These are phyloP conservation scores for Cadophora gregata DNA, from an alignment of 2,329 filamentous ascomycete species.

Conservation along the genomic window DNA sequence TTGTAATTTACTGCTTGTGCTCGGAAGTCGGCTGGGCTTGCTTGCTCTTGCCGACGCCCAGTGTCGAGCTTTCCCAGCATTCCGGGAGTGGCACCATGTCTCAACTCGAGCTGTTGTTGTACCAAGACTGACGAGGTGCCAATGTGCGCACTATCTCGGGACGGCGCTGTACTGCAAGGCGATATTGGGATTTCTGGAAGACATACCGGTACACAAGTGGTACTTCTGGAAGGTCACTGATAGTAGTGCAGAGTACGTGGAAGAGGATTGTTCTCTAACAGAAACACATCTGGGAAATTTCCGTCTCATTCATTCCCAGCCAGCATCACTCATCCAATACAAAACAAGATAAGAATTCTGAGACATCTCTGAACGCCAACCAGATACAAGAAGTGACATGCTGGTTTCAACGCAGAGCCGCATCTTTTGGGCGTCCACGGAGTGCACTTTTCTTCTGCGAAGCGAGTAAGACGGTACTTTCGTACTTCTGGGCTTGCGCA, in stretches of 20 bases:
- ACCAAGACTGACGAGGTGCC: not conserved
- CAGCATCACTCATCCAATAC: not conserved
- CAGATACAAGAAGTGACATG: slow-evolving; percentile 18
- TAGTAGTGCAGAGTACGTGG: not conserved
- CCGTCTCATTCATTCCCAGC: not conserved
- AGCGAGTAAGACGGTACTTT: slow-evolving; percentile 15
- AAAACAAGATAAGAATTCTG: not conserved
- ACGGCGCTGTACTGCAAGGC: slow-evolving; percentile 15
- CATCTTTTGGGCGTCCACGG: slow-evolving; percentile 19
- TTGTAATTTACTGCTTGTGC: slow-evolving; percentile 1
- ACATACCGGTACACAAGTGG: slow-evolving; percentile 6
- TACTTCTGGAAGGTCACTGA: slow-evolving; percentile 7
- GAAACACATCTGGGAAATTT: not conserved
- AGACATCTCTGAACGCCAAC: slow-evolving; percentile 16
- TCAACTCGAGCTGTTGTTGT: slow-evolving; percentile 16
- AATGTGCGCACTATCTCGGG: slow-evolving; percentile 12
- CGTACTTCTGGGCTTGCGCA: slow-evolving; percentile 15
- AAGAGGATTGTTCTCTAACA: not conserved
- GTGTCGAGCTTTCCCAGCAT: slow-evolving; percentile 20
- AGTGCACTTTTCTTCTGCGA: slow-evolving; percentile 21
- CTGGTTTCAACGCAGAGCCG: slow-evolving; percentile 22
- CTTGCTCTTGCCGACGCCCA: slow-evolving; percentile 3
- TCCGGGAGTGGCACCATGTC: slow-evolving; percentile 19
- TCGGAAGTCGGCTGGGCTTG: slow-evolving; percentile 15
- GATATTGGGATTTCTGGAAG: slow-evolving; percentile 17